Percentiles rank a stretch among this genome's conserved stretches.
Conservation (phyloP, 2,329 filamentous ascomycete species). For the Emericellopsis atlantica region DNA sequence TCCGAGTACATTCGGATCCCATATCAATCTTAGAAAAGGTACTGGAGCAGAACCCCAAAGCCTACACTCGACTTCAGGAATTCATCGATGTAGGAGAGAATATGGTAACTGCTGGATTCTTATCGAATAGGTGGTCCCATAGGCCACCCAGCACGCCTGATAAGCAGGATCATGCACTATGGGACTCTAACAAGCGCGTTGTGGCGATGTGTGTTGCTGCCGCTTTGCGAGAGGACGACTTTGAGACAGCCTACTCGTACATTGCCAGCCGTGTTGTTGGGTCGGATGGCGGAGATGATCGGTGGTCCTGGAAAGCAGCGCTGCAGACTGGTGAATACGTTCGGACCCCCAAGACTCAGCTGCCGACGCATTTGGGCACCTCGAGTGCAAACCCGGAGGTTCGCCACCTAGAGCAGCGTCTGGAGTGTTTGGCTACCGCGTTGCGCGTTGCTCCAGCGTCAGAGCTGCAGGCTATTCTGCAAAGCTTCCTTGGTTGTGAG, state of each 20-base stretch:
- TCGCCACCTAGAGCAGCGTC: conserved; percentile 65
- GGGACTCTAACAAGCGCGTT: conserved; percentile 49
- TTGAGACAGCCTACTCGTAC: conserved; percentile 79
- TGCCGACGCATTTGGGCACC: conserved; percentile 47
- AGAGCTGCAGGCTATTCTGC: conserved; percentile 62
- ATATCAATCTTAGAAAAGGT: conserved; percentile 61
- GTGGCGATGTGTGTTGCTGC: conserved; percentile 72
- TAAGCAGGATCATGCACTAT: conserved; percentile 15
- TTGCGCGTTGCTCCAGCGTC: conserved; percentile 59
- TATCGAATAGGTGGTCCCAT: conserved; percentile 4
- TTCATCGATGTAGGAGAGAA: conserved; percentile 57
- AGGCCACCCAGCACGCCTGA: neutral
- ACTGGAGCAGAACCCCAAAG: conserved; percentile 61
- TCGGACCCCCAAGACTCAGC: conserved; percentile 36
- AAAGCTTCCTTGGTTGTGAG: conserved; percentile 64
- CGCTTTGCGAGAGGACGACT: conserved; percentile 64
- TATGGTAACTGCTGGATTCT: conserved; percentile 48
- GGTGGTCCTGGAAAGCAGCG: conserved; percentile 69
- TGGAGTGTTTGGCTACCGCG: conserved; percentile 67
- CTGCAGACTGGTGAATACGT: conserved; percentile 67
- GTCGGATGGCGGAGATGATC: conserved; percentile 28
- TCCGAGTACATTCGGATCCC: conserved; percentile 67
- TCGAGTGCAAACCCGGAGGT: conserved; percentile 48
- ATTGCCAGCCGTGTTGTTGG: conserved; percentile 55
- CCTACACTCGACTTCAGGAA: conserved; percentile 64